Conservation (phyloP, 2,329 filamentous ascomycete species). For the Fusarium austroafricanum region DNA sequence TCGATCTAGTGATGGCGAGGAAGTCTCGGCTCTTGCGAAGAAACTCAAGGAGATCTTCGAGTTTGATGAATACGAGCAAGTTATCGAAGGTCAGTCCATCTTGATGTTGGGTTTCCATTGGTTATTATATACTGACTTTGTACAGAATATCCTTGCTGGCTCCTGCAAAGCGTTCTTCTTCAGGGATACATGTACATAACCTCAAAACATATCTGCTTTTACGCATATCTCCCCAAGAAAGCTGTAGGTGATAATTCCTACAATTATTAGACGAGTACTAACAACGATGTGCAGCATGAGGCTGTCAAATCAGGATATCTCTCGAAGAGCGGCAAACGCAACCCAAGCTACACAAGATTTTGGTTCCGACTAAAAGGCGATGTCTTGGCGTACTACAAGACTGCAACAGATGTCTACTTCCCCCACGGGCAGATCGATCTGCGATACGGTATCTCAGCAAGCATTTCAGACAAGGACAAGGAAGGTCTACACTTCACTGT, state of each 20-base stretch:
- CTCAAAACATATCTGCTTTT: conserved; percentile 92
- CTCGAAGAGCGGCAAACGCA: conserved; percentile 87
- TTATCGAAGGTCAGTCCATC: conserved; percentile 75
- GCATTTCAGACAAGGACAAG: conserved; percentile 79
- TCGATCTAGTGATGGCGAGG: conserved; percentile 50
- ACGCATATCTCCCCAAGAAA: conserved; percentile 96
- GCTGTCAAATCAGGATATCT: conserved; percentile 89
- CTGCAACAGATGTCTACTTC: conserved; percentile 88
- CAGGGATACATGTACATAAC: conserved; percentile 98
- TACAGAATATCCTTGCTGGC: conserved; percentile 89
- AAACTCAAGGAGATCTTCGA: conserved; percentile 86
- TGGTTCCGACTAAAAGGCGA: conserved; percentile 96
- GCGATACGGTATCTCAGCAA: conserved; percentile 90
- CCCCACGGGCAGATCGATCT: conserved; percentile 92
- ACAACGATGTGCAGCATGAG: conserved; percentile 63
- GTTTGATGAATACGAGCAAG: conserved; percentile 83
- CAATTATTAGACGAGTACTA: conserved; percentile 7
- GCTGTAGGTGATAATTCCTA: conserved; percentile 65
- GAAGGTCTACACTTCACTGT: conserved; percentile 83
- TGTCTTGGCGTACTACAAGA: conserved; percentile 88
- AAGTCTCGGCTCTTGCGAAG: conserved; percentile 71
- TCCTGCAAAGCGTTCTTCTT: conserved; percentile 89
- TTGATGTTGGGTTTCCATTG: neutral
- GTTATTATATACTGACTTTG: conserved; percentile 24
- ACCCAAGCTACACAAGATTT: conserved; percentile 87